Evolutionary conservation across 2,329 filamentous ascomycete genomes (phyloP), one percentile per base, ranked within the genome.

Genomic region (Hirsutella minnesotensis): DNA sequence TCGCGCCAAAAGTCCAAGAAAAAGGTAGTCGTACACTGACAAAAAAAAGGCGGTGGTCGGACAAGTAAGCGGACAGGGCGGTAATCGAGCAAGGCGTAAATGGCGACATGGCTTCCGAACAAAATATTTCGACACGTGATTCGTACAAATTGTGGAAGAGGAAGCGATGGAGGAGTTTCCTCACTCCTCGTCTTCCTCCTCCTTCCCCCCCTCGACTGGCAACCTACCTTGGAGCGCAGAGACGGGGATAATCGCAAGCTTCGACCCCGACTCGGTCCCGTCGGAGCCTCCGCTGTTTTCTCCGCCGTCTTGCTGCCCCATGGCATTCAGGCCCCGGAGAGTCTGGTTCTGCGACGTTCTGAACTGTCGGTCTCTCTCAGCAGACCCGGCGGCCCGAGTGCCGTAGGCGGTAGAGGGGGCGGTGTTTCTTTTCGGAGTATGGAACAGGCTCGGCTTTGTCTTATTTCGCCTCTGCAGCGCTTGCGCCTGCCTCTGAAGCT

Each of bases 291-390:
- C 24, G 12, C 24, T 12, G 12, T 12, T 29, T 29, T n/a, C n/a
- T n/a, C 33, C 37, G 9, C 22, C 12, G 20, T 22, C 18, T 13
- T 33, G 19, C 22, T 37, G 39, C 18, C 45, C 16, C 24, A 33
- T 39, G n/a, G 21, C 34, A 20, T 19, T 43, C 16, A 37, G 30
- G 22, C 19, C 47, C 46, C 20, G 46, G 45, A 33, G 51, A 44
- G 9, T 31, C 30, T 39, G 43, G 2, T n/a, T n/a, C n/a, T n/a
- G n/a, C n/a, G 33, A 24, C 9, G 35, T 30, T n/a, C 35, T 16
- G 12, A 41, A 24, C 10, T 44, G 29, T 16, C 43, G 34, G 5
- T 44, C 43, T 27, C 24, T 38, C 15, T 39, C 43, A 5, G 39
- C 39, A 34, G 43, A 41, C 3, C 39, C 43, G 13, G 37, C 27